Percentiles rank a stretch among this genome's conserved stretches.
Evolutionary conservation across 2,329 filamentous ascomycete genomes (phyloP).

Genomic region (Sclerotinia trifoliorum): DNA sequence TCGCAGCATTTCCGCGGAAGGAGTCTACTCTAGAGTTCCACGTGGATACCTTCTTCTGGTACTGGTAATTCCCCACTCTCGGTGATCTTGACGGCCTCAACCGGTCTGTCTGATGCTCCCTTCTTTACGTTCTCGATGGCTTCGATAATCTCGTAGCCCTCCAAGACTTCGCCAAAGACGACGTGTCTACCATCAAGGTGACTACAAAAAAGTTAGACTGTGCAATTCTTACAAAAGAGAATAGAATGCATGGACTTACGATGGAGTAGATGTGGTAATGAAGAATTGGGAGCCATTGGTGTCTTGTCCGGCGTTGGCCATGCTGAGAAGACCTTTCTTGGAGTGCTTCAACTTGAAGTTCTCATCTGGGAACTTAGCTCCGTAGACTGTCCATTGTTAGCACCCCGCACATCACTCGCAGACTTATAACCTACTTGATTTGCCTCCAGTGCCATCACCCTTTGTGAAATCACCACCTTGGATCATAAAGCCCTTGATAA

Average conservation of each 20-base stretch:
- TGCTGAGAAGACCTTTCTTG: conserved; percentile 79
- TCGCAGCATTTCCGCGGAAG: conserved; percentile 27
- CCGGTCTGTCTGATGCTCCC: conserved; percentile 65
- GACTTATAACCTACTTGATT: conserved; percentile 63
- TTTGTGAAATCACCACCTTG: conserved; percentile 87
- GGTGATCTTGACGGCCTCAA: conserved; percentile 68
- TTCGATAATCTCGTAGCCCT: conserved; percentile 78
- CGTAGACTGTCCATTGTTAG: conserved; percentile 62
- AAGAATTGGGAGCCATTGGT: conserved; percentile 91
- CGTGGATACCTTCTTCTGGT: conserved; percentile 88
- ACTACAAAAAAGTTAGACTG: conserved; percentile 43
- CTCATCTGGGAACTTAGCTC: conserved; percentile 80
- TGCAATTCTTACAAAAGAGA: not conserved
- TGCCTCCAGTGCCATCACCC: conserved; percentile 78
- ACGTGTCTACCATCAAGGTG: conserved; percentile 85
- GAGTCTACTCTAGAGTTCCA: conserved; percentile 68
- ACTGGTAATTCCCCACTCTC: conserved; percentile 84
- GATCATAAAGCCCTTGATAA: conserved; percentile 91
- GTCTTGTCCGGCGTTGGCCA: conserved; percentile 82
- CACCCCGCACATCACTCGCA: not conserved
- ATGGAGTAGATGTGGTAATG: conserved; percentile 79
- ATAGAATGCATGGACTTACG: conserved; percentile 45
- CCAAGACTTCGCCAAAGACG: conserved; percentile 84
- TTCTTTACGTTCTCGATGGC: conserved; percentile 74
- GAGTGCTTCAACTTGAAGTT: conserved; percentile 95